These are phyloP conservation scores for Fusarium sulawesiense DNA, from an alignment of 2,329 filamentous ascomycete genomes.

Conservation along the genomic window DNA sequence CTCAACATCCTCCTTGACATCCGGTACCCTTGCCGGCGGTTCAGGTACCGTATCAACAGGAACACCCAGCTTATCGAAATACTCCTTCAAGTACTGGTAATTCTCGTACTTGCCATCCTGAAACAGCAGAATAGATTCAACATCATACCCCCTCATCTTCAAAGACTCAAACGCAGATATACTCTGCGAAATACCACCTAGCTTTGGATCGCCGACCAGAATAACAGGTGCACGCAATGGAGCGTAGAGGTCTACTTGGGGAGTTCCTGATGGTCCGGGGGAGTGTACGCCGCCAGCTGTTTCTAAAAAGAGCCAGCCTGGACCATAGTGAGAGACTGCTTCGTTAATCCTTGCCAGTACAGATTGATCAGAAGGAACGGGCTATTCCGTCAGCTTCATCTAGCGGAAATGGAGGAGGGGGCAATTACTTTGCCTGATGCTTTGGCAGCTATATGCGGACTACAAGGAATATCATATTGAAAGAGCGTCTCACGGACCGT, in stretches of 20 bases:
- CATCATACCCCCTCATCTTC: conserved; percentile 80
- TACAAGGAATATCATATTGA: conserved; percentile 79
- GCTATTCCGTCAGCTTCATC: conserved; percentile 49
- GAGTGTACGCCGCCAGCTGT: conserved; percentile 87
- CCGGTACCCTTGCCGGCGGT: conserved; percentile 64
- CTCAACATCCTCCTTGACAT: conserved; percentile 61
- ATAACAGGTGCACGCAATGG: conserved; percentile 79
- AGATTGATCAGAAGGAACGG: conserved; percentile 61
- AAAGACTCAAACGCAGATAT: conserved; percentile 85
- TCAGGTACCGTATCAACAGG: conserved; percentile 66
- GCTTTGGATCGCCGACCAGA: conserved; percentile 77
- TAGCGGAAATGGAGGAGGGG: rapidly evolving
- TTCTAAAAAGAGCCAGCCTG: conserved; percentile 77
- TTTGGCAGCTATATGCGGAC: conserved; percentile 79
- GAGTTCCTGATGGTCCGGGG: conserved; percentile 78
- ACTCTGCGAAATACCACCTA: conserved; percentile 84
- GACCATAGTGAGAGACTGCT: conserved; percentile 52
- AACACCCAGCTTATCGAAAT: conserved; percentile 72
- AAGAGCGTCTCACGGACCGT: conserved; percentile 68
- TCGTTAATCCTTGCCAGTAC: conserved; percentile 62
- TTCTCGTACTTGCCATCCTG: conserved; percentile 74
- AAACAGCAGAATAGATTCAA: conserved; percentile 78
- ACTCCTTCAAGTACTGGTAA: conserved; percentile 72
- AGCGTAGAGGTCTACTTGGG: conserved; percentile 82
- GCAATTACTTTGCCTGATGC: conserved; percentile 57